Percentiles rank a stretch among this genome's conserved stretches.
phyloP scores from a whole-genome alignment of 2,329 filamentous ascomycete genomes.

The Cryphonectria parasitica region DNA sequence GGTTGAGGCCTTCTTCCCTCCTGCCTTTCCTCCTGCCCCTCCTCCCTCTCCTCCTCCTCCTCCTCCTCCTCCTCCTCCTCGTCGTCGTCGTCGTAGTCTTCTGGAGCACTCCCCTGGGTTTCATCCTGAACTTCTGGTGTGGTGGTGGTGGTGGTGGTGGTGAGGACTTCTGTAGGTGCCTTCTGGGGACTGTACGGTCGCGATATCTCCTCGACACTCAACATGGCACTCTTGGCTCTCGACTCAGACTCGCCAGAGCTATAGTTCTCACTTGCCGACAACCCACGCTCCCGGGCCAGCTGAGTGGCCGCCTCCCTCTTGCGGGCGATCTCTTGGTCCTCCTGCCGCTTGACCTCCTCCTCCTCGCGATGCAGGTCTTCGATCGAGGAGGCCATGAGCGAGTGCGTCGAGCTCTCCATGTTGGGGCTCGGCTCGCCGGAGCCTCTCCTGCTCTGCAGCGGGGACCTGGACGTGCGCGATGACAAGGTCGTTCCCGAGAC shows the following conservation, averaged over 20 bases:
- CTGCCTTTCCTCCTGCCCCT: neutral
- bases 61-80: neutral
- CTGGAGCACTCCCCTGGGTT: neutral
- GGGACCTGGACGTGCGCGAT: constrained; percentile 42
- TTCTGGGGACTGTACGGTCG: constrained; percentile 30
- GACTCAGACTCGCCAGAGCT: constrained; percentile 41
- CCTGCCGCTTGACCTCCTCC: constrained; percentile 52
- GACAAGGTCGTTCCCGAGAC: constrained; percentile 63
- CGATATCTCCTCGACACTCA: constrained; percentile 36
- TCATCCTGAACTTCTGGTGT: neutral
- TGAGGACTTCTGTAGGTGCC: constrained; percentile 15
- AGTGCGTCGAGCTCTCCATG: constrained; percentile 42
- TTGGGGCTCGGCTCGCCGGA: constrained; percentile 37
- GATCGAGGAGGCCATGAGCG: constrained; percentile 48
- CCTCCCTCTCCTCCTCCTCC: neutral
- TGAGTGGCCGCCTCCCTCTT: constrained; percentile 57
- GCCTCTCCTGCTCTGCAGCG: constrained; percentile 33
- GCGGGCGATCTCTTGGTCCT: constrained; percentile 57
- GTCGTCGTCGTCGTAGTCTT: no score
- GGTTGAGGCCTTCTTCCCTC: neutral
- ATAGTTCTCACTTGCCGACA: constrained; percentile 41
- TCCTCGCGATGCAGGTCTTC: constrained; percentile 55
- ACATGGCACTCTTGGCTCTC: constrained; percentile 39
- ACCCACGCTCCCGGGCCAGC: constrained; percentile 54
- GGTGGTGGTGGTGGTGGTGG: neutral